Conservation (phyloP, 805 yeast species). For the Pichia occidentalis region DNA sequence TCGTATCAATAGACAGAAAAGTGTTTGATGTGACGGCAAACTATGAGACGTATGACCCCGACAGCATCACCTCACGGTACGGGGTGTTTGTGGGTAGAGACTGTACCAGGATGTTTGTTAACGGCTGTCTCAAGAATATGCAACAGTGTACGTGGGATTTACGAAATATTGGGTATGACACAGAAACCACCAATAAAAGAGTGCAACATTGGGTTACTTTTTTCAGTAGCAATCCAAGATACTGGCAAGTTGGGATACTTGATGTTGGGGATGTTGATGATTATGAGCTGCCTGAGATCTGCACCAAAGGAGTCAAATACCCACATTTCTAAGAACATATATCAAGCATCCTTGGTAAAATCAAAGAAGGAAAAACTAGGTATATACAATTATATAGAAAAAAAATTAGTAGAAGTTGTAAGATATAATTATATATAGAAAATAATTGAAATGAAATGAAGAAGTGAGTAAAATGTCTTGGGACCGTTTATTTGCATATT, state of each 20-base stretch:
- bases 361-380: too few species aligned
- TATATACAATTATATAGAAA: too few species aligned
- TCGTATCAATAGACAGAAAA: conserved; percentile 51
- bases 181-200: conserved; percentile 30
- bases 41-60: conserved; percentile 43
- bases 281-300: background rate
- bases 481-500: too few species aligned
- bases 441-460: too few species aligned
- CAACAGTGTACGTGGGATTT: conserved; percentile 62
- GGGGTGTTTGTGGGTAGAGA: conserved; percentile 56
- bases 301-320: conserved; percentile 7
- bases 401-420: too few species aligned
- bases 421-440: too few species aligned
- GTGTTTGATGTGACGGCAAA: conserved; percentile 59
- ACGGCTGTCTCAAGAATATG: conserved; percentile 54
- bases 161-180: conserved; percentile 44
- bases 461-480: too few species aligned
- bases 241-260: conserved; percentile 61
- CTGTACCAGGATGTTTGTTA: conserved; percentile 60
- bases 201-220: conserved; percentile 48
- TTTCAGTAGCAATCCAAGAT: conserved; percentile 37
- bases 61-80: conserved; percentile 38
- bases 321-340: background rate
- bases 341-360: too few species aligned
- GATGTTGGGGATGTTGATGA: conserved; percentile 6